These are phyloP conservation scores for Rhododendron griersonianum DNA, from an alignment of 148 eudicot genomes.

Conservation along the genomic window DNA sequence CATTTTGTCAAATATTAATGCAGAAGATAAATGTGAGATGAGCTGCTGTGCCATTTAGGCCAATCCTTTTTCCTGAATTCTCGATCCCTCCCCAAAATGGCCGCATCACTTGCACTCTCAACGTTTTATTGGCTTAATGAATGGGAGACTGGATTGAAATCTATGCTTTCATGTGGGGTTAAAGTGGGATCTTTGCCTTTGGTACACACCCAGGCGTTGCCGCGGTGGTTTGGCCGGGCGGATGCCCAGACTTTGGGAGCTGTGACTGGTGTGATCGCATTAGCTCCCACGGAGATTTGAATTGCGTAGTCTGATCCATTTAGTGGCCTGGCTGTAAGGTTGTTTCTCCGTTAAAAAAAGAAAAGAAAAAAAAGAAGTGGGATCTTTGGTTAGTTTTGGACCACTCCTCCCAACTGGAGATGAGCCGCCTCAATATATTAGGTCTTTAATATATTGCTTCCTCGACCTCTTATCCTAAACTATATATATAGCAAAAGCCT, in stretches of 20 bases:
- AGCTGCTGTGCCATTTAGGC: background rate
- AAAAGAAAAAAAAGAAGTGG: background rate
- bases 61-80: background rate
- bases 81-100: background rate
- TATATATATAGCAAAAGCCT: background rate
- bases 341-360: no score
- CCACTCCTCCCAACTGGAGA: background rate
- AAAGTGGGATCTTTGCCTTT: background rate
- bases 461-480: slow-evolving; percentile 3
- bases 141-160: background rate
- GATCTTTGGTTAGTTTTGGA: background rate
- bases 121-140: background rate
- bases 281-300: no score
- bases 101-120: background rate
- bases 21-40: background rate
- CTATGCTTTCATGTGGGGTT: background rate
- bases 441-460: background rate
- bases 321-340: no score
- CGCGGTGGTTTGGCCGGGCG: no score
- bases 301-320: no score
- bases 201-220: no score
- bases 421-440: no score
- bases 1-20: background rate
- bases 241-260: no score
- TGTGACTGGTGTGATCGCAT: no score